These are phyloP conservation scores for Litchi chinensis DNA, from an alignment of 345 rosid genomes.

Conservation along the genomic window DNA sequence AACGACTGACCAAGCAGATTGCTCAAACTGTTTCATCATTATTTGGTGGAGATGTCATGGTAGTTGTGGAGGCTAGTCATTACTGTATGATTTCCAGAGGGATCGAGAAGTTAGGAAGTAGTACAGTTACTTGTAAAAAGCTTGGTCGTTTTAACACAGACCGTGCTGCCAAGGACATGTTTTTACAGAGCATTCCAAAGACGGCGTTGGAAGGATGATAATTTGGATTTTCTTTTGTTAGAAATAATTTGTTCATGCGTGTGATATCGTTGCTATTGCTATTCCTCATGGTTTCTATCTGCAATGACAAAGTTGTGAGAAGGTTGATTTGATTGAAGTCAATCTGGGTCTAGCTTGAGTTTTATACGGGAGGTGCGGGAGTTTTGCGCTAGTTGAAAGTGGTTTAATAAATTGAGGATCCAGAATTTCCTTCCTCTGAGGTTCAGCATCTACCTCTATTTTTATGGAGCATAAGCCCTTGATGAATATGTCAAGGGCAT, in stretches of 20 bases:
- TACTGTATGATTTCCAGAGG: conserved; percentile 97
- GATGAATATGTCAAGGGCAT: background rate
- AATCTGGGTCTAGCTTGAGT: background rate
- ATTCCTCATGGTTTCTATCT: background rate
- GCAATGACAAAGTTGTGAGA: background rate
- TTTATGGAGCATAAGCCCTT: background rate
- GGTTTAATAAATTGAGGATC: background rate
- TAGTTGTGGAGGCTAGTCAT: conserved; percentile 87
- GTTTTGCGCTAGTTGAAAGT: background rate
- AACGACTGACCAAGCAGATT: conserved; percentile 87
- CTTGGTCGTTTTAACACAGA: conserved; percentile 80
- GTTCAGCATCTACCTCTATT: background rate
- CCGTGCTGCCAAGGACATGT: conserved; percentile 50
- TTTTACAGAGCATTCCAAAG: conserved; percentile 61
- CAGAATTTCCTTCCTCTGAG: background rate
- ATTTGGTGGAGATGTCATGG: conserved; percentile 83
- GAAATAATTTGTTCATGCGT: background rate
- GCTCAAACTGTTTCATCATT: conserved; percentile 74
- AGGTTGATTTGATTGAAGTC: conserved; percentile 11
- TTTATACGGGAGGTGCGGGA: background rate
- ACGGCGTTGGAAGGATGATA: conserved; percentile 27
- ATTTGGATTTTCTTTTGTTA: background rate
- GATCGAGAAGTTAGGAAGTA: conserved; percentile 90
- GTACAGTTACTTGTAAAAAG: conserved; percentile 76
- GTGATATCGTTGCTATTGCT: background rate